phyloP scores from a whole-genome alignment of 371 early-diverging fungal genomes.

The Haplosporangium sp. region DNA sequence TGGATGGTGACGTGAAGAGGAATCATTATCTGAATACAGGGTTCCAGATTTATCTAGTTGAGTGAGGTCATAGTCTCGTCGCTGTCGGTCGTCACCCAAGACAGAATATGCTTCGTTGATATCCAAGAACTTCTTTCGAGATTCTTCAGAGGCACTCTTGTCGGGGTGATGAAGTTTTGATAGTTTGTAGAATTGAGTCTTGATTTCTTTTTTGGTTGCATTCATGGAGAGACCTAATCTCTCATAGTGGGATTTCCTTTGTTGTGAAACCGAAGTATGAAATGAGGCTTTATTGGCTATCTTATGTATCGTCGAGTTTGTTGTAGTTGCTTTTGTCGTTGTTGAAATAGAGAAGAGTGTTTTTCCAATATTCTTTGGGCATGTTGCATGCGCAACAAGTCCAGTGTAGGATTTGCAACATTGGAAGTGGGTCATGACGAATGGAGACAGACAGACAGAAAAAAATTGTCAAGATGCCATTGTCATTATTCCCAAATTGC shows the following conservation, averaged over 20 bases:
- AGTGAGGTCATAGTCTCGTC: conserved; percentile 82
- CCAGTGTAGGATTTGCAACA: background rate
- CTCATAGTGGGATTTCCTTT: conserved; percentile 62
- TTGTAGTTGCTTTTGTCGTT: background rate
- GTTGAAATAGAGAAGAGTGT: background rate
- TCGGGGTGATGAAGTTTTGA: conserved; percentile 93
- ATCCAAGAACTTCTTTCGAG: conserved; percentile 79
- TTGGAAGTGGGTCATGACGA: conserved; percentile 1
- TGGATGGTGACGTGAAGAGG: conserved; percentile 9
- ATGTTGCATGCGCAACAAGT: conserved; percentile 7
- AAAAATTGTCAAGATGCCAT: no score
- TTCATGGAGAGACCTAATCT: conserved; percentile 62
- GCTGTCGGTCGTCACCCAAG: conserved; percentile 76
- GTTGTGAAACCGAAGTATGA: conserved; percentile 16
- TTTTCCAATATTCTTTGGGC: background rate
- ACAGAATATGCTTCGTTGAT: conserved; percentile 91
- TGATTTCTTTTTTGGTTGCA: conserved; percentile 77
- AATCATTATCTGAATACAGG: conserved; percentile 20
- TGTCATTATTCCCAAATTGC: no score
- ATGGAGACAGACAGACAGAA: background rate
- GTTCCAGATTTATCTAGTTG: conserved; percentile 39
- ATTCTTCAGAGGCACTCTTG: conserved; percentile 75
- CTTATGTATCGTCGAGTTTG: background rate
- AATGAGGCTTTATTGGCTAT: conserved; percentile 1
- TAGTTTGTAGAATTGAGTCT: conserved; percentile 83